Evolutionary conservation across 352 stramenopile genomes (phyloP), one percentile per base, ranked within the genome.

Genomic region (Phytopythium mirpurense): DNA sequence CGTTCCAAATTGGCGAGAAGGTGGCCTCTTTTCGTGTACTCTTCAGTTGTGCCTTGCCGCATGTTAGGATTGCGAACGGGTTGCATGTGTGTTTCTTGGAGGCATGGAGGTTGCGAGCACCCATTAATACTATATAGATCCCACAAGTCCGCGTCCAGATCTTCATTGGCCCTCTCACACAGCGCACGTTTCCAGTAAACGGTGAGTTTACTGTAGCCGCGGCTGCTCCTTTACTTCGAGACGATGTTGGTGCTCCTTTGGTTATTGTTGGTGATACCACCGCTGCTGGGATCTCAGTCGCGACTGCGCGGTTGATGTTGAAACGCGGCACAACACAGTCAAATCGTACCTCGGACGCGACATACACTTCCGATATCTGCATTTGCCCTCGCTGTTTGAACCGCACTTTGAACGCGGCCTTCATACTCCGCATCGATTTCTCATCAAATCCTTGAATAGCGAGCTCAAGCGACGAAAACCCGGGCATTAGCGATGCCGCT

Each of bases 21-120:
- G 73, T 76, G 5, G 73, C 80, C 31, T 90, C 80, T 46, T 83
- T 88, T 1, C 80, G 75, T 6, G 75, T 83, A 50, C 79, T 90
- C 51, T 81, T 81, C 15, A 85, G 63, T 9, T 83, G 70, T 5
- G 50, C 21, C 35, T 83, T 88, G 19, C 63, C 64, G 34, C 72
- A 83, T 12, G 76, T 70, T 5, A 90, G 48, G 5, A 88, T 65
- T 0, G 65, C 75, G 37, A 90, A 90, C n/a, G 80, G 68, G 37
- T 90, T 88, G 57, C 77, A 90, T 9, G 71, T 79, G 41, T 83
- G 73, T 48, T 85, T 88, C 57, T 90, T 88, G 0, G 69, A 68
- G 8, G 70, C 70, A 8, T 65, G 68, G 10, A 90, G 51, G 19
- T 78, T 72, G 7, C 74, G 68, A 6, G 72, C 77, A 4, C 78